Base-by-base conservation (phyloP, 345 rosid species). In the sweet orange (Citrus sinensis) region DNA sequence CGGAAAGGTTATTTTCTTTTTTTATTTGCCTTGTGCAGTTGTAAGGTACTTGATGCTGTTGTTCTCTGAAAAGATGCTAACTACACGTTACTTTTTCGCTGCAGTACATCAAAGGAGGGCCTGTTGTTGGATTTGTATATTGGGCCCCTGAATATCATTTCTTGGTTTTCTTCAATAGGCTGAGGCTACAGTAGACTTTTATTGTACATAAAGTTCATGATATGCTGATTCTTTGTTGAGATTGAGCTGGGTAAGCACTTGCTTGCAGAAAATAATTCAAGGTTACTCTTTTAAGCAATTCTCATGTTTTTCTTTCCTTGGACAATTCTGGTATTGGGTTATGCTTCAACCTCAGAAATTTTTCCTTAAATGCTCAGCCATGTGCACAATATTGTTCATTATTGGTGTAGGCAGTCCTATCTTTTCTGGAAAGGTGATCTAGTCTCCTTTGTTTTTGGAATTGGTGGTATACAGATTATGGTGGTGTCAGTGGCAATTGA, bases 71-170 rank as follows among this genome's bases (percentile, higher is more conserved):
- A 29, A 29, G 30, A 29, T 54, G 60, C 64, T 80, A 68, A 86
- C 75, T 19, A 40, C 71, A 25, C 14, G 62, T 71, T 27, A 76
- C 37, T 78, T 71, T 60, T 9, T 61, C 32, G 29, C 46, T 87
- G 87, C 97, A 95, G 99, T 88, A 89, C 80, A 87, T 91, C 61
- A 91, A 91, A 90, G 97, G 94, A 76, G 98, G 97, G 29, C 99
- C 98, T n/a, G 92, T 95, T 9, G 92, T 93, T 71, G 99, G 98
- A 82, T 95, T 95, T 80, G 88, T 93, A 39, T 91, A 91, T 67
- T 93, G 99, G 98, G 99, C 91, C 72, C 98, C 99, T 71, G 97
- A 95, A 86, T 89, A 93, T 87, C 98, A 92, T 82, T 92, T 91
- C 88, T 89, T 95, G 90, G 89, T 90, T 88, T 91, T 95, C 88